Evolutionary conservation across 2,329 filamentous ascomycete genomes (phyloP).

Genomic region (Verticillium nubilum): DNA sequence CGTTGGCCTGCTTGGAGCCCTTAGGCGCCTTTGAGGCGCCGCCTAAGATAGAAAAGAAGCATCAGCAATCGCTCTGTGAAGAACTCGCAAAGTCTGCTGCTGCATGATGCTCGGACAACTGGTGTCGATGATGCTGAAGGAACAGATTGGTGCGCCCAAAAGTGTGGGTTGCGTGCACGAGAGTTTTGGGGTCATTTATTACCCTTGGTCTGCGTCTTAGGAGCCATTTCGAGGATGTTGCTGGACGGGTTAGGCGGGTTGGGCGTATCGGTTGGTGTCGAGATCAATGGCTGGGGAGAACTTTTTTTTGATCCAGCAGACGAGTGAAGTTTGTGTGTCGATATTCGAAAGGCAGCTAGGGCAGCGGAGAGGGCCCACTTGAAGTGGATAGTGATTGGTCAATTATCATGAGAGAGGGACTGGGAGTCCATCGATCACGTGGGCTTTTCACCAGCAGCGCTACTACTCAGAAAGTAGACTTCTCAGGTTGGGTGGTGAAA

Average conservation of each 20-base stretch:
- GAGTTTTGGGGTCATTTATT: constrained; percentile 11
- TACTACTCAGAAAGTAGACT: no score
- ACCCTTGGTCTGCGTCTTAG: constrained; percentile 34
- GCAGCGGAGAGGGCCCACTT: neutral
- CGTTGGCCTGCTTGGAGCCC: constrained; percentile 79
- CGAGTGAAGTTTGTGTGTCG: constrained; percentile 1
- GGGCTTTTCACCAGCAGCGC: no score
- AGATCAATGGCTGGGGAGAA: neutral
- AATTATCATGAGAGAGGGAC: neutral
- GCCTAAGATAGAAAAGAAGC: constrained; percentile 49
- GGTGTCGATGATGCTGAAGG: constrained; percentile 5
- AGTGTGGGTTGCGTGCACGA: neutral
- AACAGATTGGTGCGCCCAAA: constrained; percentile 1
- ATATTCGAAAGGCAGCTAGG: neutral
- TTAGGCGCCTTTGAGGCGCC: constrained; percentile 48
- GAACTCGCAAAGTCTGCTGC: constrained; percentile 75
- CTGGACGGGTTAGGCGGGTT: constrained; percentile 13
- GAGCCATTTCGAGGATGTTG: constrained; percentile 26
- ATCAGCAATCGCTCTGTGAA: constrained; percentile 69
- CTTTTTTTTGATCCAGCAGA: neutral
- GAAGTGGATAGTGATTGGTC: neutral
- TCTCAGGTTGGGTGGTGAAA: no score
- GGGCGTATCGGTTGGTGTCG: constrained; percentile 10
- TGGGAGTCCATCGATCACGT: neutral
- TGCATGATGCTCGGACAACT: constrained; percentile 50